Percentiles rank a stretch among this genome's conserved stretches.
phyloP scores from a whole-genome alignment of 2,329 filamentous ascomycete genomes.

The Fusarium nelsonii region DNA sequence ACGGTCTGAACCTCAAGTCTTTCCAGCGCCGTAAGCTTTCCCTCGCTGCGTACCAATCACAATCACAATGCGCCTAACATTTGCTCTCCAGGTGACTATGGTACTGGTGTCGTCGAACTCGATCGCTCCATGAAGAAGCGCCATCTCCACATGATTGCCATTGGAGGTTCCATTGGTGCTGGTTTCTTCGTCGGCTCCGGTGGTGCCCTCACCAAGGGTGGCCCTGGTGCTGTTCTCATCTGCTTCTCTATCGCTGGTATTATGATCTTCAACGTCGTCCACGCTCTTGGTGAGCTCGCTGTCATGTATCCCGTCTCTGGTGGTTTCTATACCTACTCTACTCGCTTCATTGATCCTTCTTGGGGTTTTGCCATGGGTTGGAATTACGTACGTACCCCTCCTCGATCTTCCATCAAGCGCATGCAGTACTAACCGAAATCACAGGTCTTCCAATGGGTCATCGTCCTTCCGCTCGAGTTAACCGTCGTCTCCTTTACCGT shows the following conservation, averaged over 20 bases:
- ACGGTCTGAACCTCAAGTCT: slow-evolving; percentile 46
- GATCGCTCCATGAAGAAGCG: slow-evolving; percentile 66
- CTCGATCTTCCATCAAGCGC: rapidly evolving
- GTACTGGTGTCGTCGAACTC: slow-evolving; percentile 51
- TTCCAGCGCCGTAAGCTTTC: slow-evolving; percentile 40
- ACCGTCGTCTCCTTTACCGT: slow-evolving; percentile 65
- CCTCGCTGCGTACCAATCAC: neutral
- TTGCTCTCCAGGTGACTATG: slow-evolving; percentile 39
- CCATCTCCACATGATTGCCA: slow-evolving; percentile 73
- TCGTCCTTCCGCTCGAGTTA: slow-evolving; percentile 64
- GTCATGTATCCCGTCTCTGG: slow-evolving; percentile 73
- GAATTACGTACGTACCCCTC: slow-evolving; percentile 47
- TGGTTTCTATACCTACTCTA: slow-evolving; percentile 72
- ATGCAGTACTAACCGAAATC: neutral
- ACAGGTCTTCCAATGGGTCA: slow-evolving; percentile 62
- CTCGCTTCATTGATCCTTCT: slow-evolving; percentile 71
- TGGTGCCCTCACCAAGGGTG: slow-evolving; percentile 64
- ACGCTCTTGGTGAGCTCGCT: slow-evolving; percentile 71
- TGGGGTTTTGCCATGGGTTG: slow-evolving; percentile 68
- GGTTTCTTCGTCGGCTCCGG: slow-evolving; percentile 74
- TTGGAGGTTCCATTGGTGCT: slow-evolving; percentile 71
- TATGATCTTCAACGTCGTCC: slow-evolving; percentile 73
- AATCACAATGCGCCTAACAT: slow-evolving; percentile 17
- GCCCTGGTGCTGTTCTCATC: slow-evolving; percentile 60
- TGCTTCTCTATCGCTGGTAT: slow-evolving; percentile 68